These are phyloP conservation scores for Ophiobolus disseminans DNA, from an alignment of 2,329 filamentous ascomycete genomes.

Conservation along the genomic window DNA sequence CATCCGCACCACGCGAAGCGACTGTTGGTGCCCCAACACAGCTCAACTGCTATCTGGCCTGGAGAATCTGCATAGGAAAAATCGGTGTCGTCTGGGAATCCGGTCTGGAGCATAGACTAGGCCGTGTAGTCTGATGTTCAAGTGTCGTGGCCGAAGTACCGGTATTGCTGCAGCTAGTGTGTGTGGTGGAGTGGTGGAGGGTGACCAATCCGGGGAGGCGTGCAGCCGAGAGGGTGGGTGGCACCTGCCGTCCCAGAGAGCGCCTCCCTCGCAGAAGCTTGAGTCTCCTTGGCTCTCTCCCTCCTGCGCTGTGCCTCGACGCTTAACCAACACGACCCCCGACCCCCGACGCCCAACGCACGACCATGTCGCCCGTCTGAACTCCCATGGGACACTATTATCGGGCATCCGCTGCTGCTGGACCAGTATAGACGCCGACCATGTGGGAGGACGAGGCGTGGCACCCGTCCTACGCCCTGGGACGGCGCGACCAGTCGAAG, in stretches of 20 bases:
- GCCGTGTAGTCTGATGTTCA: too few species aligned
- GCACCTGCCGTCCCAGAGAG: neutral
- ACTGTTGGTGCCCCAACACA: too few species aligned
- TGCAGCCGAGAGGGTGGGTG: neutral
- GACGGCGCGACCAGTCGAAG: constrained; percentile 37
- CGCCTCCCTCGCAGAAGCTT: neutral
- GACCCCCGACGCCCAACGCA: constrained; percentile 13
- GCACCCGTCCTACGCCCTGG: constrained; percentile 28
- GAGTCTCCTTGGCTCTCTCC: constrained; percentile 3
- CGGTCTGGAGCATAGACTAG: too few species aligned
- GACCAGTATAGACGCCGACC: constrained; percentile 43
- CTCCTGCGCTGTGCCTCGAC: constrained; percentile 28
- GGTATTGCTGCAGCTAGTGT: too few species aligned
- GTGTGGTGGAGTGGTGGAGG: neutral
- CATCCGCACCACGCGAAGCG: too few species aligned
- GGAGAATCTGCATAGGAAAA: too few species aligned
- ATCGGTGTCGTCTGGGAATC: too few species aligned
- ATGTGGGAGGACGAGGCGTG: constrained; percentile 39
- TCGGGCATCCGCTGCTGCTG: constrained; percentile 39
- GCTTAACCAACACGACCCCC: constrained; percentile 25
- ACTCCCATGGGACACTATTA: constrained; percentile 35
- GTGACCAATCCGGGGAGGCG: neutral
- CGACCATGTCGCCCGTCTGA: constrained; percentile 30
- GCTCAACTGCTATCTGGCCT: too few species aligned
- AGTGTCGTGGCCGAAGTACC: too few species aligned